Evolutionary conservation across 108 stramenopile genomes (phyloP).

Genomic region (Ochromonas danica): DNA sequence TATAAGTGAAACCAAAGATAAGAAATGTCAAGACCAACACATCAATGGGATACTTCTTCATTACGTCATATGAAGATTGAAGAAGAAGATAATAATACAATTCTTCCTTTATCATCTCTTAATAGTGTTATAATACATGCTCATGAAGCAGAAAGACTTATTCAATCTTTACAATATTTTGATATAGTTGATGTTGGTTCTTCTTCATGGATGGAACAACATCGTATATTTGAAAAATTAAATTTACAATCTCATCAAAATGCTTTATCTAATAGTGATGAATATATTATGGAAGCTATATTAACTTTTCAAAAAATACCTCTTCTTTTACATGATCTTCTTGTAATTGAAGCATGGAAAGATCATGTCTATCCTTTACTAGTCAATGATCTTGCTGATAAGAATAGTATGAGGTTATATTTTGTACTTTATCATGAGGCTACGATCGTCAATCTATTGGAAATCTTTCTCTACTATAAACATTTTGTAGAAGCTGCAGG

Average conservation of each 20-base stretch:
- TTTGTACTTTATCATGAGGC: conserved; percentile 63
- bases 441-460: conserved; percentile 57
- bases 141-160: conserved; percentile 40
- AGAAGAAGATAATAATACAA: background rate
- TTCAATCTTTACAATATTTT: conserved; percentile 29
- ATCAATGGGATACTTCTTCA: conserved; percentile 7
- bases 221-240: conserved; percentile 51
- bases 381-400: conserved; percentile 30
- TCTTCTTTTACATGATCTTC: conserved; percentile 53
- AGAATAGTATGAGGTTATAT: conserved; percentile 53
- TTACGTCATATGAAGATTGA: background rate
- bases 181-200: conserved; percentile 32
- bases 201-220: conserved; percentile 49
- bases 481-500: conserved; percentile 51
- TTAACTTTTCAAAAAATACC: conserved; percentile 58
- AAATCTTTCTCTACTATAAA: conserved; percentile 57
- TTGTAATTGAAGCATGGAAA: conserved; percentile 61
- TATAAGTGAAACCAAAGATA: no score
- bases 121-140: background rate
- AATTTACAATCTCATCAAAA: conserved; percentile 66
- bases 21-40: conserved; percentile 1
- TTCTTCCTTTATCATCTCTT: background rate
- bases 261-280: conserved; percentile 53
- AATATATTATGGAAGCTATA: conserved; percentile 61
- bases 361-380: conserved; percentile 47